Evolutionary conservation across 768 basidiomycete genomes (phyloP), one percentile per base, ranked within the genome.

Genomic region (Suillus bovinus): DNA sequence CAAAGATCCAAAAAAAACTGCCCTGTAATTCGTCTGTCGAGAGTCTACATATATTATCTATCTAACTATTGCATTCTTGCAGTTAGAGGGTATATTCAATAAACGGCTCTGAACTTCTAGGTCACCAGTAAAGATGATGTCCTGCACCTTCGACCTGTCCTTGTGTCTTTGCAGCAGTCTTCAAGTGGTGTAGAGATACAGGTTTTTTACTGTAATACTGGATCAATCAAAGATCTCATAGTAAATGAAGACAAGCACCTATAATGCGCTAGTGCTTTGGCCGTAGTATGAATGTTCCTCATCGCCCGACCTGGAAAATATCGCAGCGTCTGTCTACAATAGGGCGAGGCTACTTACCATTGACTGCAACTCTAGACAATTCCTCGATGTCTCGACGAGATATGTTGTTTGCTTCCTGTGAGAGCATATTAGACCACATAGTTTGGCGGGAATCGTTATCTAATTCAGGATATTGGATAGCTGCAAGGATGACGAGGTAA

Each of bases 91-190:
- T 52, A 49, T 52, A 29, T 55, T 38, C 4, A 47, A 14, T 14
- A 55, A 55, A 55, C 7, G 22, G 5, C 16, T 38, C 16, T 38
- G 24, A 3, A 27, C 9, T n/a, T n/a, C n/a, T 38, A 38, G 22
- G 9, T 55, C 36, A 55, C 54, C 54, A 55, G 36, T 55, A 55
- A 55, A 55, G 54, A 38, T 55, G 54, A 55, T 55, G 38, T 55
- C 54, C 54, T 27, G 54, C 54, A 20, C 54, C 54, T 55, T 55
- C 54, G 3, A 27, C 54, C 24, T 55, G 54, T 17, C 36, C 54
- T 7, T 55, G 54, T 17, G 36, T 55, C 17, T 38, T 55, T 5
- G 54, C 36, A 38, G 54, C 54, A 7, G 54, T 55, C 36, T 38
- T 55, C 34, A 55, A 38, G 38, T 55, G 24, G 10, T 11, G 6